Conservation (phyloP, 257 asterid species). For the Craterostigma plantagineum region DNA sequence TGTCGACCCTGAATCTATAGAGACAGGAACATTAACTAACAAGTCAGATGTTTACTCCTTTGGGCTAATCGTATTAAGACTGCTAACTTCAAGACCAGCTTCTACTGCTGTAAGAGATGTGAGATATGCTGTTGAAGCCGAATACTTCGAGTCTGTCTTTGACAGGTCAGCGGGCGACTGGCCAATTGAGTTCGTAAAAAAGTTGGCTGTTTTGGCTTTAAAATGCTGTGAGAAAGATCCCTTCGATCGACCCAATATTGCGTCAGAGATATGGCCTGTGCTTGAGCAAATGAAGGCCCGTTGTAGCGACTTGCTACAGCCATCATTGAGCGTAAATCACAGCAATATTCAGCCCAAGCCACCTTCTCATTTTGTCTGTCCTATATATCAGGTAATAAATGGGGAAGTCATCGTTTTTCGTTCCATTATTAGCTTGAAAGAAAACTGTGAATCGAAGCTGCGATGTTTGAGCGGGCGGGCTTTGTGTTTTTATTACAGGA, state of each 20-base stretch:
- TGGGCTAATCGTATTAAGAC: slow-evolving; percentile 46
- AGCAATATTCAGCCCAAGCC: slow-evolving; percentile 25
- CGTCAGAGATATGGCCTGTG: slow-evolving; percentile 32
- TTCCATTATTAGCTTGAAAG: no score
- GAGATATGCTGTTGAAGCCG: slow-evolving; percentile 46
- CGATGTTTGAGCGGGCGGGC: no score
- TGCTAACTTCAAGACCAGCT: slow-evolving; percentile 56
- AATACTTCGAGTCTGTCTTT: slow-evolving; percentile 29
- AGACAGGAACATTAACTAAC: slow-evolving; percentile 26
- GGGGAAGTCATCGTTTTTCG: no score
- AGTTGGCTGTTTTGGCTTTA: slow-evolving; percentile 45
- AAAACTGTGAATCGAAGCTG: no score
- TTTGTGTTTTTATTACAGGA: slow-evolving; percentile 27
- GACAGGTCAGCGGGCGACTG: slow-evolving; percentile 84
- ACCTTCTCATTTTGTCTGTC: slow-evolving; percentile 80
- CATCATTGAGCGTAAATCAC: slow-evolving; percentile 14
- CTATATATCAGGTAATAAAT: slow-evolving; percentile 78
- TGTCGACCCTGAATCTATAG: slow-evolving; percentile 36
- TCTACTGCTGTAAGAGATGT: slow-evolving; percentile 42
- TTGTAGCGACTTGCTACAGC: slow-evolving; percentile 14
- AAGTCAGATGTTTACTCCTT: slow-evolving; percentile 75
- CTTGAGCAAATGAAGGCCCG: slow-evolving; percentile 43
- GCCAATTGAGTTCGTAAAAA: slow-evolving; percentile 35
- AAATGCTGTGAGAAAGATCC: slow-evolving; percentile 45
- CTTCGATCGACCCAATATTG: slow-evolving; percentile 44